phyloP scores from a whole-genome alignment of 495 filamentous ascomycete species.

The Durotheca rogersii region DNA sequence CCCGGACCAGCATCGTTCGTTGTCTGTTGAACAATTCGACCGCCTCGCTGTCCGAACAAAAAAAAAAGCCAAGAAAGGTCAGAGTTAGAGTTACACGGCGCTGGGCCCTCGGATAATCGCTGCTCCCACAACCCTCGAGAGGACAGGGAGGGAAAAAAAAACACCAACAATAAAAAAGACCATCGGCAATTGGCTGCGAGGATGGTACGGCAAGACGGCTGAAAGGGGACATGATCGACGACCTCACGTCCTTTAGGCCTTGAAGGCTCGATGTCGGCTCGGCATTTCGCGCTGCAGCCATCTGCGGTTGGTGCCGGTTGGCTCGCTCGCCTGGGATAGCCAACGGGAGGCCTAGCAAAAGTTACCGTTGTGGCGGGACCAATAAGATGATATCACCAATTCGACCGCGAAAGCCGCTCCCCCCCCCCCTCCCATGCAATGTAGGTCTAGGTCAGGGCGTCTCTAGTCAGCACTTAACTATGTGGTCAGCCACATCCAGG shows the following conservation, averaged over 20 bases:
- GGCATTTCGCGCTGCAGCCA: constrained; percentile 16
- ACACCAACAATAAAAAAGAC: too few species aligned
- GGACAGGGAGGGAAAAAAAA: too few species aligned
- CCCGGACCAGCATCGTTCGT: background rate
- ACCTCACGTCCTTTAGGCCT: background rate
- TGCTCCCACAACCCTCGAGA: background rate
- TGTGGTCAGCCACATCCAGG: constrained; percentile 11
- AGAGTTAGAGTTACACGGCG: constrained; percentile 27
- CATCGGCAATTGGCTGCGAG: constrained; percentile 32
- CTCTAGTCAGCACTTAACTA: constrained; percentile 18
- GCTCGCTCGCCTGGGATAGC: constrained; percentile 13
- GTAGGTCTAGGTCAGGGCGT: constrained; percentile 14
- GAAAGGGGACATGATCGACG: constrained; percentile 23
- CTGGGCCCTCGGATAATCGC: constrained; percentile 7
- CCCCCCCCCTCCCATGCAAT: too few species aligned
- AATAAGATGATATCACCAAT: constrained; percentile 11
- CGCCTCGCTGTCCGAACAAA: background rate
- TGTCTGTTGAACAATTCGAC: background rate
- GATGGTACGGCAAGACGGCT: constrained; percentile 14
- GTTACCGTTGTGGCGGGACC: constrained; percentile 30
- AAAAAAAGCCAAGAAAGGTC: too few species aligned
- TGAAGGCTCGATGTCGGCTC: constrained; percentile 24
- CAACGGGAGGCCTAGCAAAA: constrained; percentile 14
- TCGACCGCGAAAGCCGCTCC: background rate
- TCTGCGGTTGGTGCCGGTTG: constrained; percentile 22